Base-by-base conservation (phyloP, 176 grass and related monocot species). In the Chloris gayana region DNA sequence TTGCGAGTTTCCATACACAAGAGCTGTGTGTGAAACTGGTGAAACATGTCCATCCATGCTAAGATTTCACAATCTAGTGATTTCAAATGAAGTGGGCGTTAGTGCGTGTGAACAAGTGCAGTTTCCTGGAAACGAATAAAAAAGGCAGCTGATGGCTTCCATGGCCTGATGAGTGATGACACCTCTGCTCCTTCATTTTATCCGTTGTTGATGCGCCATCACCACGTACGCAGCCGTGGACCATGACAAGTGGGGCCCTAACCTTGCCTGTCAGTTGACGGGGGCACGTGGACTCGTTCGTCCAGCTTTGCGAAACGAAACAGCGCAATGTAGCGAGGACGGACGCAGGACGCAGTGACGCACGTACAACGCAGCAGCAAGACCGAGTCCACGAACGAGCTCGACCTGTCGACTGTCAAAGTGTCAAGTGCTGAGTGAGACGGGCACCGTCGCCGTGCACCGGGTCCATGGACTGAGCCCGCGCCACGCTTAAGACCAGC, bases 121-220 rank as follows among this genome's bases (percentile, higher is more conserved):
- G 22, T 45, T 85, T 85, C 74, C 53, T 10, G 65, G 74, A 85
- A 78, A 50, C 22, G 74, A 14, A 50, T 21, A 85, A 35, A 8
- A 21, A 38, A 21, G 25, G 22, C 72, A 59, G 73, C 13, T 2
- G 7, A 4, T 0, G n/a, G 14, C 26, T 61, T 61, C 58, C 58
- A 61, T 61, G 25, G 25, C 11, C 25, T 61, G 56, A 25, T 56
- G 54, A n/a, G 10, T 61, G 56, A 25, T 56, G 54, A n/a, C 58
- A 14, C 12, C 25, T 31, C 26, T 26, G 24, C 41, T 70, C 11
- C 17, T 70, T 24, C 8, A 17, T 7, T n/a, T 18, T 9, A 15
- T 45, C 13, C 11, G 6, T 75, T 26, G 29, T 37, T 37, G n/a
- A 26, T 26, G n/a, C n/a, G n/a, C n/a, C n/a, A n/a, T n/a, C n/a